Base-by-base conservation (phyloP, 2,329 filamentous ascomycete species). In the Beauveria sp. region DNA sequence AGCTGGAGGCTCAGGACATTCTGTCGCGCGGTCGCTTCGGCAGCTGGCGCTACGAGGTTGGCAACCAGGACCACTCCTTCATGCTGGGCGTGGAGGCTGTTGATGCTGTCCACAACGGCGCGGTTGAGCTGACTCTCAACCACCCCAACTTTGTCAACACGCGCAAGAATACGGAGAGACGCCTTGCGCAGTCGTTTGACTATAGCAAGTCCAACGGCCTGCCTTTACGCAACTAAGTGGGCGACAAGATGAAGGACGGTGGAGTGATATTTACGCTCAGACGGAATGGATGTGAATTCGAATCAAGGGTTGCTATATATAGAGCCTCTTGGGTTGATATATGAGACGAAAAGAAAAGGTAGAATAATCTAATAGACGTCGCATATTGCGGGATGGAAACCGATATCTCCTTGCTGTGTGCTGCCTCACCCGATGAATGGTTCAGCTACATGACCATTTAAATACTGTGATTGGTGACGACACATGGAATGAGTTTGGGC, bases 51-150 rank as follows among this genome's bases (percentile, higher is more conserved):
- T 99, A 99, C 81, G 95, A 99, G 79, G 90, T 86, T 67, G 92
- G 91, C 73, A 96, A 96, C 84, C 92, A 96, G 83, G 93, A 97
- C 78, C 93, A 97, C 83, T 93, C 89, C 28, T 97, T 97, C 78
- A 97, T 97, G 93, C 82, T 96, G 65, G 93, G 93, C 73, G 93
- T 96, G 22, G 93, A 97, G 79, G 93, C 93, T 54, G 92, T 87
- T 45, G 93, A 97, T 79, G 86, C 91, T 79, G 91, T 96, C 72
- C 85, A 93, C 77, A 93, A 88, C 75, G 93, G 93, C 67, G 88
- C 90, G 43, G 89, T 93, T 51, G 93, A 97, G 83, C 80, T 96
- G 72, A 96, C 93, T 38, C 85, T 97, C 73, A 96, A 96, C 84
- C 95, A 96, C 82, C 93, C 93, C 64, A 92, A 96, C 79, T 96